Percentiles rank a stretch among this genome's conserved stretches.
These are phyloP conservation scores for Wickerhamomyces chambardii DNA, from an alignment of 805 yeast genomes.

Conservation along the genomic window DNA sequence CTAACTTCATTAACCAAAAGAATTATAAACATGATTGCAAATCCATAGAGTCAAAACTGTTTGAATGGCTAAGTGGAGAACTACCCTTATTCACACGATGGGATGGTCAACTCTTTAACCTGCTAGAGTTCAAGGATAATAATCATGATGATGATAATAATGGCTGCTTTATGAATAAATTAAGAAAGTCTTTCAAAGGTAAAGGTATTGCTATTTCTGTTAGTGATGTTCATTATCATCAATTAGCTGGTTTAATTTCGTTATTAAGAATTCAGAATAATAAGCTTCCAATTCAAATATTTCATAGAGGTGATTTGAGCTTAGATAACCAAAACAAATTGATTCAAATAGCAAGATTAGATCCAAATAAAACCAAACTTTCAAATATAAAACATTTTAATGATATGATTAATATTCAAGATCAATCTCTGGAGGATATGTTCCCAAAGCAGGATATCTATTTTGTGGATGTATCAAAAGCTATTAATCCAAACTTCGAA, in stretches of 20 bases:
- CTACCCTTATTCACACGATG: no score
- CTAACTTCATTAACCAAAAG: no score
- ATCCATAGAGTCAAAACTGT: no score
- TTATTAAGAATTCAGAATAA: constrained; percentile 26
- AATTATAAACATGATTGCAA: no score
- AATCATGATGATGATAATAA: no score
- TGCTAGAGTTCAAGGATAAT: no score
- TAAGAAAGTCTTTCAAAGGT: constrained; percentile 21
- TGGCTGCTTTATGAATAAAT: constrained; percentile 19
- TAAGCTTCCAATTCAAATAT: constrained; percentile 29
- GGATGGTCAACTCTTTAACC: no score
- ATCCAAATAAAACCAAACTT: constrained; percentile 4
- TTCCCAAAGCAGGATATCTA: constrained; percentile 27
- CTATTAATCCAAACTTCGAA: constrained; percentile 10
- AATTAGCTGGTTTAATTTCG: constrained; percentile 28
- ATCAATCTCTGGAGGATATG: constrained; percentile 3
- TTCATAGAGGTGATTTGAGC: constrained; percentile 27
- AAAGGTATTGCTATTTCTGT: constrained; percentile 24
- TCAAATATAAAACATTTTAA: constrained; percentile 4
- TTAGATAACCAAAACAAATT: constrained; percentile 20
- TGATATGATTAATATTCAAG: background rate
- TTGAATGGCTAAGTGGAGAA: no score
- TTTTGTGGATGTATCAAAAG: constrained; percentile 25
- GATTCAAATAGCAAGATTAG: constrained; percentile 22
- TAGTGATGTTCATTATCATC: constrained; percentile 17